Base-by-base conservation (phyloP, 139 green algal species). In the Chlamydomonas incerta region DNA sequence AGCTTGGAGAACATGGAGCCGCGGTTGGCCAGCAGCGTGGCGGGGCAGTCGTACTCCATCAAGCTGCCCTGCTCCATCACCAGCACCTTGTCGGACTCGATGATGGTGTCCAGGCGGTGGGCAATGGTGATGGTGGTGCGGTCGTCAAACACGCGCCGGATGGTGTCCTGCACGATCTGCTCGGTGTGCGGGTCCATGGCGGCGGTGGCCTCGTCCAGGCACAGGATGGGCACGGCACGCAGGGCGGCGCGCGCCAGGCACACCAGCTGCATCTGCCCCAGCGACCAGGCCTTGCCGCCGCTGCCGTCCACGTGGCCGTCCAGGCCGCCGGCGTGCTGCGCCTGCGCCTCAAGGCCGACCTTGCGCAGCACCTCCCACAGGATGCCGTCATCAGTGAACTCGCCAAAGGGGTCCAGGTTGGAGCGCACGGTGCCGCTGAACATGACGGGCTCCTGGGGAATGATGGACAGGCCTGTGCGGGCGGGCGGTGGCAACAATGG, bases 341-440 rank as follows among this genome's bases (percentile, higher is more conserved):
- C 87, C 71, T 87, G 75, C 13, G 82, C n/a, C 41, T 90, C 74
- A 58, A 82, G 82, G 74, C 74, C 74, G 34, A 82, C 87, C 75
- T 82, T 74, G 28, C 62, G 66, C 13, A 94, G 82, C 21, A 90
- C 89, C 70, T 90, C 73, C 94, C 94, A 96, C 34, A 97, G 82
- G 70, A 94, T 92, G 33, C 74, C 37, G 41, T 83, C 76, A 37
- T 73, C 84, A n/a, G 62, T 85, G 86, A 93, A 88, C 63, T 93
- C 74, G 70, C 86, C 81, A 77, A 94, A 96, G 67, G 95, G 95
- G 87, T 98, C 95, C 31, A 98, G 85, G 90, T 98, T 98, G 85
- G 72, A 90, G 35, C 95, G 89, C 63, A 98, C 90, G 23, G 94
- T 95, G 75, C 95, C 95, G 29, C 79, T 85, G 83, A 97, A 97